Percentiles rank a stretch among this genome's conserved stretches.
Evolutionary conservation across 192 early-diverging fungal genomes (phyloP).

Genomic region (Coemansia sp.): DNA sequence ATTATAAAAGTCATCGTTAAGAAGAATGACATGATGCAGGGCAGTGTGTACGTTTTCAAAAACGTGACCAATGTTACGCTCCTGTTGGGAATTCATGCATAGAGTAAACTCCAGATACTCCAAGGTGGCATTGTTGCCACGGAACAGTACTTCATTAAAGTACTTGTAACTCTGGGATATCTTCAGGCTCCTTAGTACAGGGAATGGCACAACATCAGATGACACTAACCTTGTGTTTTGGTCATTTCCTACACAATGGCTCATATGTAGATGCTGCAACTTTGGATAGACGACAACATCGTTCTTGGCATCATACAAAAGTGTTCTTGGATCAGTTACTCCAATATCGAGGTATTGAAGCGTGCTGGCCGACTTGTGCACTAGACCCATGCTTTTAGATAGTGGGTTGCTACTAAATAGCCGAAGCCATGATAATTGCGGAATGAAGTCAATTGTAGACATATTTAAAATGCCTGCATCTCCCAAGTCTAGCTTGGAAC

Average conservation of each 20-base stretch:
- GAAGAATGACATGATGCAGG: background rate
- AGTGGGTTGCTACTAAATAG: background rate
- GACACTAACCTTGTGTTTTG: background rate
- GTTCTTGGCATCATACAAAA: background rate
- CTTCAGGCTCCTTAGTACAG: background rate
- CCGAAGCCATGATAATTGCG: background rate
- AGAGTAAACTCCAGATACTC: background rate
- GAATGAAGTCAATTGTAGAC: background rate
- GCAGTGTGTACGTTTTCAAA: background rate
- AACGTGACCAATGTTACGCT: background rate
- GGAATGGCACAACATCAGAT: background rate
- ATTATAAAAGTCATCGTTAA: background rate
- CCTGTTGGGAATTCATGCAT: background rate
- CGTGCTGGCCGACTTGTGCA: background rate
- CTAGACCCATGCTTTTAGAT: background rate
- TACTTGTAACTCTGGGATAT: background rate
- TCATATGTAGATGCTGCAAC: background rate
- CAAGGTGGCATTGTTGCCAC: slow-evolving; percentile 11
- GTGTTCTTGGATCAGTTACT: background rate
- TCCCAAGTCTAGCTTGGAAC: background rate
- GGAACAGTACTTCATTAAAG: slow-evolving; percentile 11
- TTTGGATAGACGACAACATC: background rate
- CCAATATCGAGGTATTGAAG: background rate
- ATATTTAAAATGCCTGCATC: background rate
- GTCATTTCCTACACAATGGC: background rate